phyloP scores from a whole-genome alignment of 2,329 filamentous ascomycete genomes.

The Metarhizium sp. region DNA sequence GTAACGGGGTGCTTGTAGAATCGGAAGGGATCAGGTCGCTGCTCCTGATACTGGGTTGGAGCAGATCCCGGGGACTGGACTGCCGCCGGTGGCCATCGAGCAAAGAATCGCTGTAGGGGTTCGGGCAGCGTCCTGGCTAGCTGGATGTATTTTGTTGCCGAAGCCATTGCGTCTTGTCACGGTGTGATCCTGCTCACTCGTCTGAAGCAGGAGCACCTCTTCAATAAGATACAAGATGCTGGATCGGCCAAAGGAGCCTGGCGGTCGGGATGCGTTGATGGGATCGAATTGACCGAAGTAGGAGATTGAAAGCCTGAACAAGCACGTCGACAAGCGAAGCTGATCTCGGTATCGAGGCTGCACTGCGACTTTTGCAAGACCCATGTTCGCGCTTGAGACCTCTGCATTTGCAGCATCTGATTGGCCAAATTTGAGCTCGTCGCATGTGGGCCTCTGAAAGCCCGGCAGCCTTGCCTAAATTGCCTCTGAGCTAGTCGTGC shows the following conservation, averaged over 20 bases:
- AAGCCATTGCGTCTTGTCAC: slow-evolving; percentile 20
- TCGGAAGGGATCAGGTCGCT: slow-evolving; percentile 70
- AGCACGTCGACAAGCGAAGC: not conserved
- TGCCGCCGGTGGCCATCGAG: slow-evolving; percentile 70
- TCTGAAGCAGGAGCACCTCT: not conserved
- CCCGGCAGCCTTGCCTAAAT: slow-evolving; percentile 8
- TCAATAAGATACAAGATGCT: not conserved
- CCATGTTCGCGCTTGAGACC: not conserved
- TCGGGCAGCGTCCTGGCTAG: slow-evolving; percentile 66
- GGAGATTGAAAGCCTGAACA: not conserved
- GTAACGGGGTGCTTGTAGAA: slow-evolving; percentile 70
- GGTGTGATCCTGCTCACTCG: not conserved
- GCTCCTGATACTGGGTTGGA: slow-evolving; percentile 42
- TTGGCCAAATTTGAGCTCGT: not conserved
- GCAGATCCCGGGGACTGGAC: slow-evolving; percentile 38
- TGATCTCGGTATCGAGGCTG: slow-evolving; percentile 9
- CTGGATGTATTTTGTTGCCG: slow-evolving; percentile 34
- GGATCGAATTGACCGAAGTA: not conserved
- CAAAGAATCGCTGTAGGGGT: slow-evolving; percentile 77
- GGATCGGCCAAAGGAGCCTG: not conserved
- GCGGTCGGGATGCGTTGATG: not conserved
- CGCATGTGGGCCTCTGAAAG: not conserved
- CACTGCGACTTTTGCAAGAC: slow-evolving; percentile 2
- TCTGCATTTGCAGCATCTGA: not conserved
- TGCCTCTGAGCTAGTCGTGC: not conserved